A percentile compares a stretch with the other conserved stretches of the same genome.
phyloP scores from a whole-genome alignment of 1,284 basidiomycete genomes.

The Cutaneotrichosporon cavernicola region DNA sequence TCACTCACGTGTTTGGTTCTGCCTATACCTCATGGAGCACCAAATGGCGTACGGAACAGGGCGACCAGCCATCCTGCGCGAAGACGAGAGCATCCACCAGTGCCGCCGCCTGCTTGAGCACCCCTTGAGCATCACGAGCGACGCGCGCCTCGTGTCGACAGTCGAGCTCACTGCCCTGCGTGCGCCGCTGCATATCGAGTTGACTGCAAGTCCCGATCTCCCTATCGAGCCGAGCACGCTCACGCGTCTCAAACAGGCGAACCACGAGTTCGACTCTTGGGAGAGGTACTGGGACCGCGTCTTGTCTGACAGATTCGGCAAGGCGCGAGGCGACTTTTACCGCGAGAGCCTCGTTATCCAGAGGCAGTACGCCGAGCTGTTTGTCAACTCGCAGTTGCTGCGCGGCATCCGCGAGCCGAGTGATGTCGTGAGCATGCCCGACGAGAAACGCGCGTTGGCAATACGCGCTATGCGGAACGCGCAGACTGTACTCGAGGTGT shows the following conservation, averaged over 20 bases:
- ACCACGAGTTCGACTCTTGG: constrained; percentile 53
- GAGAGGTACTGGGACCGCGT: constrained; percentile 53
- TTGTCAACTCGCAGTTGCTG: constrained; percentile 53
- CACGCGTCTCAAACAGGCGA: constrained; percentile 51
- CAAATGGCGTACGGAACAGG: constrained; percentile 94
- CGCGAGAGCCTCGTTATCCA: constrained; percentile 49
- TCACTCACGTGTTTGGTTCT: constrained; percentile 81
- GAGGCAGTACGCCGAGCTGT: constrained; percentile 50
- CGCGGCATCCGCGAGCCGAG: constrained; percentile 50
- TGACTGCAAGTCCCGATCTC: constrained; percentile 49
- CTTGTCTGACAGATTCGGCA: constrained; percentile 47
- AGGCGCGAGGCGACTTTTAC: constrained; percentile 49
- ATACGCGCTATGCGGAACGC: constrained; percentile 53
- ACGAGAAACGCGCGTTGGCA: constrained; percentile 50
- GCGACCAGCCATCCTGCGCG: constrained; percentile 82
- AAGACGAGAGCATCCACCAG: constrained; percentile 82
- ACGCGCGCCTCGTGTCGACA: constrained; percentile 90
- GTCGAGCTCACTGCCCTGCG: constrained; percentile 54
- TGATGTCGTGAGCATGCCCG: constrained; percentile 49
- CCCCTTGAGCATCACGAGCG: constrained; percentile 83
- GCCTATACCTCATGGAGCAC: constrained; percentile 85
- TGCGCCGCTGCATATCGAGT: constrained; percentile 51
- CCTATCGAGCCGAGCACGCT: constrained; percentile 50
- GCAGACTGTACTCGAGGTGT: constrained; percentile 51
- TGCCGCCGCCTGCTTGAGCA: constrained; percentile 79